Evolutionary conservation across 805 yeast genomes (phyloP).

Genomic region (Starmerella cellae): DNA sequence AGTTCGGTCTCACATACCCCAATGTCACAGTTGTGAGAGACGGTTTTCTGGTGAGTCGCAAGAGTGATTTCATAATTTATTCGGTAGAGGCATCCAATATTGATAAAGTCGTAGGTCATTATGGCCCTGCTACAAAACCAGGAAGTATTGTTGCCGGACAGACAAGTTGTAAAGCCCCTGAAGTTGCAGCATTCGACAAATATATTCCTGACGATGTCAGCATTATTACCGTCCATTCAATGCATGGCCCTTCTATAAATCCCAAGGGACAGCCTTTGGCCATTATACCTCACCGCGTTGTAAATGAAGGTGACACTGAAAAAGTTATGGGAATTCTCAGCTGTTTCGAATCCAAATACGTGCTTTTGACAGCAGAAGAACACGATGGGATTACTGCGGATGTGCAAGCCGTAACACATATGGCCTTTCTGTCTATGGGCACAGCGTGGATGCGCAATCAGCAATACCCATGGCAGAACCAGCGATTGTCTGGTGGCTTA

Average conservation of each 20-base stretch:
- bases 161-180: constrained; percentile 88
- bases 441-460: constrained; percentile 77
- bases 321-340: constrained; percentile 53
- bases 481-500: constrained; percentile 81
- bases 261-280: constrained; percentile 90
- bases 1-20: constrained; percentile 24
- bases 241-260: constrained; percentile 87
- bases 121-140: constrained; percentile 74
- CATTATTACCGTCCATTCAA: constrained; percentile 75
- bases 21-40: constrained; percentile 45
- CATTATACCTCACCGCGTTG: constrained; percentile 60
- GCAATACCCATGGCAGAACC: constrained; percentile 80
- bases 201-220: constrained; percentile 65
- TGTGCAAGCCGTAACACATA: constrained; percentile 97
- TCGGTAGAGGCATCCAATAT: constrained; percentile 88
- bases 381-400: constrained; percentile 96
- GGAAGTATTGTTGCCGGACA: constrained; percentile 97
- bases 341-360: constrained; percentile 66
- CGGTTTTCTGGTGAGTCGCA: constrained; percentile 74
- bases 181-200: constrained; percentile 70
- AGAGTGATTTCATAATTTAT: constrained; percentile 72
- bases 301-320: constrained; percentile 35
- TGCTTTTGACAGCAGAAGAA: constrained; percentile 65
- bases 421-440: constrained; percentile 95
- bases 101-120: constrained; percentile 50